Evolutionary conservation across 805 yeast genomes (phyloP), one percentile per base, ranked within the genome.

Genomic region (Schizosaccharomyces octosporus): DNA sequence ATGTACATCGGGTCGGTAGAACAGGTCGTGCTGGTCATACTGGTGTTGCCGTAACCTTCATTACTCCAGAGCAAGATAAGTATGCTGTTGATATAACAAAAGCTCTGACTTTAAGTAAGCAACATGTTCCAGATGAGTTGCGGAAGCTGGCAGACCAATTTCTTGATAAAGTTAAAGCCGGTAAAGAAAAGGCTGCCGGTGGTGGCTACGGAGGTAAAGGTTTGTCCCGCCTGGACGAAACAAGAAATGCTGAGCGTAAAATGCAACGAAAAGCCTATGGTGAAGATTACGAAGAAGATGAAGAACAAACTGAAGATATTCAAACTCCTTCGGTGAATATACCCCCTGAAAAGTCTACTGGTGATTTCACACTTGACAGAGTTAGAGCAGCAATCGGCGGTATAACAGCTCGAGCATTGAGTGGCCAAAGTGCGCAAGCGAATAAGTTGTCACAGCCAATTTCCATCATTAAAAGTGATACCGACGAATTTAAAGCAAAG

Each of bases 121-220:
- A 72, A 5, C 76, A 77, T 0, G 74, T 84, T n/a, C 81, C 85
- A 0, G 72, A 72, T 1, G 75, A 77, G 32, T 72, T 85, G 55
- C 69, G 68, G 43, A 69, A 69, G 15, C 74, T 88, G 69, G 81
- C 85, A 0, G 71, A 74, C 3, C 66, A 71, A 48, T 87, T 85
- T 69, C 72, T 79, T 62, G 75, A 72, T 15, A 86, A 83, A 62
- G 75, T 86, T 63, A 81, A 81, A 64, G 69, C 73, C 1, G 95
- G 95, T 0, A 81, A 82, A 61, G 83, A 77, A 68, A 79, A 76
- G 66, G 75, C 79, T 63, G 60, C 61, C 29, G 77, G 79, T 31
- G 79, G 81, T 62, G 98, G 98, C 0, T 93, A 88, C 73, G 95
- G 96, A 3, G 98, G 98, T 24, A 83, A 85, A 65, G 97, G 97